Conservation (phyloP, 306 rosid species). For the Fagus sylvatica region DNA sequence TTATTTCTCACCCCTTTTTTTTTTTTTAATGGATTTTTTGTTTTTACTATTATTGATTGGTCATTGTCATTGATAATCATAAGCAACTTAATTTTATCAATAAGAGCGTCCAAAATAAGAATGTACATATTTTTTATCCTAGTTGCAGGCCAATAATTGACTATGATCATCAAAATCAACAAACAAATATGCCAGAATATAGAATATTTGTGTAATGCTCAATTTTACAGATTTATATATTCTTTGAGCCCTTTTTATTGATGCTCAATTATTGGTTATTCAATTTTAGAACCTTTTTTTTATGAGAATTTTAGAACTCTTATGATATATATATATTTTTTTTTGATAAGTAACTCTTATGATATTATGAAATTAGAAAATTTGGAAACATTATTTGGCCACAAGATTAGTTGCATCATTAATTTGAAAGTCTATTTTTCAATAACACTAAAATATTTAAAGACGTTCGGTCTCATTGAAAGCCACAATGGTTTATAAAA, state of each 20-base stretch:
- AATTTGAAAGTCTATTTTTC: too few species aligned
- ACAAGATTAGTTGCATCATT: too few species aligned
- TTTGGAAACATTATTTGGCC: not conserved
- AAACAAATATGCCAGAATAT: not conserved
- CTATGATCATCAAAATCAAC: not conserved
- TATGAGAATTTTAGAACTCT: not conserved
- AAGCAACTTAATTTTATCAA: not conserved
- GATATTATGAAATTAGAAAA: not conserved
- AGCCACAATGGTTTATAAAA: too few species aligned
- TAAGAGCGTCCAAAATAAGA: too few species aligned
- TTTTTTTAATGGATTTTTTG: not conserved
- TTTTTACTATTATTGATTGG: not conserved
- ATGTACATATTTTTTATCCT: not conserved
- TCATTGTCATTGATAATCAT: not conserved
- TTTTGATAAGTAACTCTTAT: too few species aligned
- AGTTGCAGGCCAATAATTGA: not conserved
- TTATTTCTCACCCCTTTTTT: not conserved
- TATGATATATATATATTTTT: too few species aligned
- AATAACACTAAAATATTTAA: too few species aligned
- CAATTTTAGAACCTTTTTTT: too few species aligned
- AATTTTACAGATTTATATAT: not conserved
- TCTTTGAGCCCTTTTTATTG: not conserved
- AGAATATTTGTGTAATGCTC: not conserved
- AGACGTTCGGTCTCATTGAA: too few species aligned
- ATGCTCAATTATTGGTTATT: not conserved